Evolutionary conservation across 1,284 basidiomycete species (phyloP).

Genomic region (Malassezia furfur): DNA sequence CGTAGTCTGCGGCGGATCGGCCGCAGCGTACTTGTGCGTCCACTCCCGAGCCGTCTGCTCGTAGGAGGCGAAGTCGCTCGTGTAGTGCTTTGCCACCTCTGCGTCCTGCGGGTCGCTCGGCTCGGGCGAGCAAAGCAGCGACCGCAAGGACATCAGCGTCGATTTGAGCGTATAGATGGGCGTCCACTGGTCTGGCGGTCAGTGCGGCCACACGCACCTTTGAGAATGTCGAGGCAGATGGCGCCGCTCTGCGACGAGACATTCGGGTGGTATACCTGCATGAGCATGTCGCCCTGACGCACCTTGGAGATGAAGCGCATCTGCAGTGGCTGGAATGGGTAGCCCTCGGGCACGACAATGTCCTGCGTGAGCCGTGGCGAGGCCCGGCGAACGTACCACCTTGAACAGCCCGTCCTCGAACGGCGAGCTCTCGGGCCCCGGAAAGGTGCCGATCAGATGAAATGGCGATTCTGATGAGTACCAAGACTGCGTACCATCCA

Average conservation of each 20-base stretch:
- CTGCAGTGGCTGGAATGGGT: conserved; percentile 94
- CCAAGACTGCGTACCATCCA: conserved; percentile 54
- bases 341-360: conserved; percentile 80
- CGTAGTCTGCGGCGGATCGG: conserved; percentile 9
- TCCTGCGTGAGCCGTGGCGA: conserved; percentile 55
- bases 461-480: conserved; percentile 22
- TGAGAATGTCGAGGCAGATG: conserved; percentile 73
- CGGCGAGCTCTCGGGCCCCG: conserved; percentile 60
- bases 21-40: conserved; percentile 50
- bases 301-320: conserved; percentile 62
- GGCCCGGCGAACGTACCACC: conserved; percentile 57
- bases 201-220: conserved; percentile 62
- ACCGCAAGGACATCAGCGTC: conserved; percentile 89
- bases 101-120: conserved; percentile 97
- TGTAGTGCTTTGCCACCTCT: conserved; percentile 83
- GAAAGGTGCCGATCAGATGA: conserved; percentile 30
- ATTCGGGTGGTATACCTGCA: conserved; percentile 83
- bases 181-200: conserved; percentile 22
- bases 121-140: conserved; percentile 87
- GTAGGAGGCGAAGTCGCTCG: conserved; percentile 74
- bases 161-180: conserved; percentile 74
- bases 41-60: conserved; percentile 88
- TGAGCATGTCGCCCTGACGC: conserved; percentile 50
- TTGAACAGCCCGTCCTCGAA: conserved; percentile 88
- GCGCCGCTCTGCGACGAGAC: conserved; percentile 86